Base-by-base conservation (phyloP, 2,329 filamentous ascomycete genomes). In the Coniochaeta sp. region DNA sequence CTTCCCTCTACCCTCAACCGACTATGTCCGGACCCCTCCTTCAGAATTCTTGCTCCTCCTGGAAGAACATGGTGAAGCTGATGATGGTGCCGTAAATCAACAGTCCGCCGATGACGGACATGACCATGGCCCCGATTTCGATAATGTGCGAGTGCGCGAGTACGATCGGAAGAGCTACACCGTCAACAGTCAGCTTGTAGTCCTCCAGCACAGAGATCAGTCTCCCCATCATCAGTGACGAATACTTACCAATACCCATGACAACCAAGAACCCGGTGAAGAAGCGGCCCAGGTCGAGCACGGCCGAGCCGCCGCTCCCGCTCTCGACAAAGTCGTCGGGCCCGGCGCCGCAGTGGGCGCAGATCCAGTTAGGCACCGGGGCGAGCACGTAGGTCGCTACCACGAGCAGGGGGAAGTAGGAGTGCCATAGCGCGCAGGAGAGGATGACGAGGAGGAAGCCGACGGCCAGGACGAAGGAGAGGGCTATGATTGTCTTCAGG, bases 391-490 rank as follows among this genome's bases (percentile, higher is more conserved):
- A 99, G 68, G 93, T 98, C 68, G 88, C 93, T 64, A 99, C 95
- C 68, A 99, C 95, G 65, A 98, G 86, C 65, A 99, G 86, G 60
- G 95, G 92, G 70, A 95, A 91, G 85, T 96, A 99, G 77, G 91
- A 91, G 73, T 93, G 85, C 84, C 89, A 99, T 67, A 99, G 86
- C 58, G 95, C 95, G 73, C 93, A 96, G 64, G 93, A 97, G 70
- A 99, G 90, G 76, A 99, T 99, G 68, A 98, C 95, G 67, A 99
- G 91, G 70, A 99, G 90, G 80, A 99, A 99, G 69, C 95, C 95
- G 70, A 99, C 95, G 68, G 95, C 95, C 66, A 99, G 91, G 73
- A 99, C 95, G 79, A 99, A 99, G 73, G 95, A 98, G 68, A 99
- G 90, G 66, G 91, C 91, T 76, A 99, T 99, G 78, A 99, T 99